Evolutionary conservation across 2,329 filamentous ascomycete species (phyloP).

Genomic region (Aureobasidium sp.): DNA sequence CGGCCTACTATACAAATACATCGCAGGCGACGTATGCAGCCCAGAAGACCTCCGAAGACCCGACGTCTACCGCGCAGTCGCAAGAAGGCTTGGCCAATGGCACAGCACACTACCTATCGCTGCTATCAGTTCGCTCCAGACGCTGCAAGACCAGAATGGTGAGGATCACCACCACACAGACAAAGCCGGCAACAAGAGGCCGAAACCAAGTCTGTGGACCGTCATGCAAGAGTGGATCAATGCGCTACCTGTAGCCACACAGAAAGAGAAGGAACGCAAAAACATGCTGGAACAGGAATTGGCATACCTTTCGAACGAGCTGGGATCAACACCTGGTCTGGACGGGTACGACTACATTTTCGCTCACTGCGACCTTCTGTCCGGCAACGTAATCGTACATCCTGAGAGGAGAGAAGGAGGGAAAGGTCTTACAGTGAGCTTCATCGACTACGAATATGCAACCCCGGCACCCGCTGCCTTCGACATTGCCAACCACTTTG

Average conservation of each 20-base stretch:
- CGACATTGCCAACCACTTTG: slow-evolving; percentile 95
- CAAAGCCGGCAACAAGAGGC: slow-evolving; percentile 50
- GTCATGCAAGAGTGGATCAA: slow-evolving; percentile 94
- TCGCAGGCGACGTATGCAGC: slow-evolving; percentile 70
- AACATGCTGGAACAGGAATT: slow-evolving; percentile 66
- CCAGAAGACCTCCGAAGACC: slow-evolving; percentile 71
- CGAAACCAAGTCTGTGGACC: slow-evolving; percentile 80
- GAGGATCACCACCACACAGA: slow-evolving; percentile 22
- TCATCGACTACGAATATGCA: slow-evolving; percentile 98
- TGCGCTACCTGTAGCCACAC: slow-evolving; percentile 67
- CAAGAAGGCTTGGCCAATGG: slow-evolving; percentile 81
- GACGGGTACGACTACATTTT: slow-evolving; percentile 77
- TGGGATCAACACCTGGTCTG: slow-evolving; percentile 70
- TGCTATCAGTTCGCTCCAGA: slow-evolving; percentile 36
- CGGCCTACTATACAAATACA: slow-evolving; percentile 88
- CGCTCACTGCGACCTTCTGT: slow-evolving; percentile 91
- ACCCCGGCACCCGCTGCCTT: slow-evolving; percentile 91
- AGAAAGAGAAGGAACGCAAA: slow-evolving; percentile 60
- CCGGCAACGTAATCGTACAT: slow-evolving; percentile 82
- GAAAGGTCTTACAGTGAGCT: slow-evolving; percentile 48
- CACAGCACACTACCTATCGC: slow-evolving; percentile 62
- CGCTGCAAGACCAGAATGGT: slow-evolving; percentile 19
- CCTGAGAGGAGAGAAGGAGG: background rate
- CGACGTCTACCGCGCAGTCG: slow-evolving; percentile 73
- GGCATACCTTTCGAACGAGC: slow-evolving; percentile 56